These are phyloP conservation scores for Candida ficus DNA, from an alignment of 805 yeast genomes.

Conservation along the genomic window DNA sequence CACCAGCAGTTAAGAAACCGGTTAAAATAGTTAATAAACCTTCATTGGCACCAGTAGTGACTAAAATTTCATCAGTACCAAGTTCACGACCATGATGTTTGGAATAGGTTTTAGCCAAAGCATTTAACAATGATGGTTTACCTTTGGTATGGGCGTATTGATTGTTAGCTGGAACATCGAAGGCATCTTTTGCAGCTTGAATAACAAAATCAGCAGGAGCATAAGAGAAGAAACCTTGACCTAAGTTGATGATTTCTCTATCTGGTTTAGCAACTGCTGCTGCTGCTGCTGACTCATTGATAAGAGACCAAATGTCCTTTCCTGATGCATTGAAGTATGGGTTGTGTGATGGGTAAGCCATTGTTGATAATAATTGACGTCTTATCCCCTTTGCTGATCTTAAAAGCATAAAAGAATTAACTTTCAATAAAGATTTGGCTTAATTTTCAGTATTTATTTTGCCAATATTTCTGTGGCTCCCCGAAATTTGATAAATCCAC, in stretches of 20 bases:
- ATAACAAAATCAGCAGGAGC: slow-evolving; percentile 93
- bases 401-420: too few relatives aligned
- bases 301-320: slow-evolving; percentile 92
- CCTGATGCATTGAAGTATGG: slow-evolving; percentile 67
- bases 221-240: slow-evolving; percentile 97
- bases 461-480: too few relatives aligned
- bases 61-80: slow-evolving; percentile 57
- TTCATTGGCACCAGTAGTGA: slow-evolving; percentile 97
- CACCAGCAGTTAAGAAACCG: slow-evolving; percentile 81
- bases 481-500: too few relatives aligned
- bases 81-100: slow-evolving; percentile 57
- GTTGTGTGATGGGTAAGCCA: slow-evolving; percentile 42
- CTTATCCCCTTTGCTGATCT: too few relatives aligned
- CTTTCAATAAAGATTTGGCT: too few relatives aligned
- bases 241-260: slow-evolving; percentile 80
- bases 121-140: slow-evolving; percentile 65
- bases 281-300: slow-evolving; percentile 90
- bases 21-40: slow-evolving; percentile 83
- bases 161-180: slow-evolving; percentile 68
- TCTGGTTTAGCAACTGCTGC: slow-evolving; percentile 66
- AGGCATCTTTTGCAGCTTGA: slow-evolving; percentile 72
- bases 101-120: slow-evolving; percentile 67
- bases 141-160: slow-evolving; percentile 95
- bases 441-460: too few relatives aligned
- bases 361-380: background rate